Evolutionary conservation across 202 grass and related monocot genomes (phyloP), one percentile per base, ranked within the genome.

Genomic region (Eragrostis tef): DNA sequence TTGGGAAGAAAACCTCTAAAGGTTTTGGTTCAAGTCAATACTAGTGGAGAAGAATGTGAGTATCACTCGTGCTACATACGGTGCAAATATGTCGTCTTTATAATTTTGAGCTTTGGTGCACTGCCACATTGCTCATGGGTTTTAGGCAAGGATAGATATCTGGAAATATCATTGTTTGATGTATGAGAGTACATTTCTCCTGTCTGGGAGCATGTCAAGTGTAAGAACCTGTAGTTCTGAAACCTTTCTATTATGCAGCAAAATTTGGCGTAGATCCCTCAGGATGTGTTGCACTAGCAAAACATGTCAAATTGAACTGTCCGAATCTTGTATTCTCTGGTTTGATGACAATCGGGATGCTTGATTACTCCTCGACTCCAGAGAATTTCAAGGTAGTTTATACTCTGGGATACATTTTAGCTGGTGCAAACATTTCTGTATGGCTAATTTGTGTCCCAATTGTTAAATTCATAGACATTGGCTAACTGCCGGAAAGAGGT

Each of bases 291-390:
- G 83, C 88, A 76, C 77, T 96, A 71, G 96, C 87, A 75, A 99
- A 92, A 64, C 93, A 95, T 85, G 93, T 99, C 74, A 99, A 99
- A 88, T 27, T 90, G 51, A 77, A 81, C 41, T 99, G 96, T 74
- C 87, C 85, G 8, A 99, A 99, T 81, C 93, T 99, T 43, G 85
- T 95, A 51, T 99, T 99, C 74, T 93, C 96, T 88, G 96, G 96
- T 74, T 61, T 95, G 75, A 99, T 99, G 96, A 99, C 96, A 54
- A 95, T 99, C 26, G 96, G 93, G 66, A 99, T 99, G 96, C 87
- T 95, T 42, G 96, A 98, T 86, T 98, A 98, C 68, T 85, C 96
- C 9, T 98, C 90, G 19, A 98, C 92, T 81, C 96, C 92, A 29
- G 88, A 95, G 87, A 98, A 98, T 88, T 98, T 95, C 73, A 77